Percentiles rank a stretch among this genome's conserved stretches.
Conservation (phyloP, 2,329 filamentous ascomycete species). For the Zymoseptoria crescenta region DNA sequence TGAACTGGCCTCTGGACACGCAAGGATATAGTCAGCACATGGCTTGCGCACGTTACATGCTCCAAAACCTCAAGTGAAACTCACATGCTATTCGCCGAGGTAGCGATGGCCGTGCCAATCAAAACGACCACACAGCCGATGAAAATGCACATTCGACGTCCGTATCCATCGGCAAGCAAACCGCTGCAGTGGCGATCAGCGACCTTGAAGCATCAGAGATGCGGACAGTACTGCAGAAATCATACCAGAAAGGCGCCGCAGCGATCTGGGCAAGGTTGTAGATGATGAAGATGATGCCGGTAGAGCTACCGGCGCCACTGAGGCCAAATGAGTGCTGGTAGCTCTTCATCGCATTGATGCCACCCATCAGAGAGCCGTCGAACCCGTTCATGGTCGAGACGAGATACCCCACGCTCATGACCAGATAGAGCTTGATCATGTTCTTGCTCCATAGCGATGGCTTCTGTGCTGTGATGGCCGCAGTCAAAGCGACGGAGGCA, state of each 20-base stretch:
- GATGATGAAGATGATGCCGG: conserved; percentile 39
- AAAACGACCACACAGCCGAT: conserved; percentile 47
- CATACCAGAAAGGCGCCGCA: conserved; percentile 36
- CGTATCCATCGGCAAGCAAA: conserved; percentile 36
- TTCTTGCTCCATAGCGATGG: conserved; percentile 16
- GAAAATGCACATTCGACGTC: conserved; percentile 50
- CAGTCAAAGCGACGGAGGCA: conserved; percentile 19
- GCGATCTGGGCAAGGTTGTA: conserved; percentile 46
- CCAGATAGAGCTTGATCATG: conserved; percentile 20
- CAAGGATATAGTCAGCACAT: conserved; percentile 44
- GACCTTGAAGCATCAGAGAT: no score
- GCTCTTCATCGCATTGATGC: conserved; percentile 46
- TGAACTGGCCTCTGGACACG: conserved; percentile 44
- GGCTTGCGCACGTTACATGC: no score
- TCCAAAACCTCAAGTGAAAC: no score
- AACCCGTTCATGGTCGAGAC: conserved; percentile 20
- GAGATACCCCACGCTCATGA: conserved; percentile 18
- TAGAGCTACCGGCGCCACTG: conserved; percentile 40
- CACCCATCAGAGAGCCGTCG: conserved; percentile 36
- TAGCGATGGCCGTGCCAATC: conserved; percentile 44
- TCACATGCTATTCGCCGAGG: conserved; percentile 36
- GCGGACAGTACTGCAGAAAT: no score
- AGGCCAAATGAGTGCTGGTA: conserved; percentile 46
- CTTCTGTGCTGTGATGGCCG: conserved; percentile 17
- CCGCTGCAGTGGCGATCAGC: conserved; percentile 19